Conservation (phyloP, 768 basidiomycete species). For the Mycena vulgaris region DNA sequence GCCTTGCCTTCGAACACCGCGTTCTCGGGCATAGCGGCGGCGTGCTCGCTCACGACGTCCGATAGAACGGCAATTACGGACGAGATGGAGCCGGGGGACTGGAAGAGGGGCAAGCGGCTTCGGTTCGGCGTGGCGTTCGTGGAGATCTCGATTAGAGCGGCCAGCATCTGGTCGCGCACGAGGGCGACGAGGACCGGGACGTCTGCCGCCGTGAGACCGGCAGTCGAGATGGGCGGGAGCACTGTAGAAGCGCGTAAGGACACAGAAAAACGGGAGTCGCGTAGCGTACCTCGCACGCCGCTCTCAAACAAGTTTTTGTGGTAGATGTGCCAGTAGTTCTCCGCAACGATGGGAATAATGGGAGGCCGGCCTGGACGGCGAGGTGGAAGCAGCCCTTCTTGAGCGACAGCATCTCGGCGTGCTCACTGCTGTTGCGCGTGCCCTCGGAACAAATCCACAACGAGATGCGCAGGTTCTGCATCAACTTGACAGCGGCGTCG, state of each 20-base stretch:
- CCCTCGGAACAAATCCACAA: conserved; percentile 98
- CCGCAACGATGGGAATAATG: conserved; percentile 91
- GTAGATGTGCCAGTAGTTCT: conserved; percentile 95
- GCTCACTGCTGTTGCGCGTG: conserved; percentile 81
- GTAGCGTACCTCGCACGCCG: conserved; percentile 78
- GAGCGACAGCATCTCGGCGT: conserved; percentile 83
- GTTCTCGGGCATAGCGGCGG: conserved; percentile 27
- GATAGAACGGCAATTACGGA: conserved; percentile 24
- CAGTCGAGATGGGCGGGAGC: conserved; percentile 89
- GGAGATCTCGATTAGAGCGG: conserved; percentile 84
- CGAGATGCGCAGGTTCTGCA: conserved; percentile 80
- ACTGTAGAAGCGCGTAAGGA: conserved; percentile 65
- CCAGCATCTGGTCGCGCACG: conserved; percentile 87
- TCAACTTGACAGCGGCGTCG: conserved; percentile 80
- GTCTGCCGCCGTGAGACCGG: conserved; percentile 78
- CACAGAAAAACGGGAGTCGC: not conserved
- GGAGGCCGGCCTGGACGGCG: conserved; percentile 91
- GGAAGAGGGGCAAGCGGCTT: conserved; percentile 31
- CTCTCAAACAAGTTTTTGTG: conserved; percentile 81
- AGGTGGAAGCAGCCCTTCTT: conserved; percentile 99
- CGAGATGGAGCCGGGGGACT: conserved; percentile 26
- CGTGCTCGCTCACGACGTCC: conserved; percentile 36
- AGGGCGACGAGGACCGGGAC: conserved; percentile 75
- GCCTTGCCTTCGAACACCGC: conserved; percentile 38
- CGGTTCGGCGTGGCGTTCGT: conserved; percentile 50